phyloP scores from a whole-genome alignment of 306 rosid species.

The Fragaria nilgerrensis region DNA sequence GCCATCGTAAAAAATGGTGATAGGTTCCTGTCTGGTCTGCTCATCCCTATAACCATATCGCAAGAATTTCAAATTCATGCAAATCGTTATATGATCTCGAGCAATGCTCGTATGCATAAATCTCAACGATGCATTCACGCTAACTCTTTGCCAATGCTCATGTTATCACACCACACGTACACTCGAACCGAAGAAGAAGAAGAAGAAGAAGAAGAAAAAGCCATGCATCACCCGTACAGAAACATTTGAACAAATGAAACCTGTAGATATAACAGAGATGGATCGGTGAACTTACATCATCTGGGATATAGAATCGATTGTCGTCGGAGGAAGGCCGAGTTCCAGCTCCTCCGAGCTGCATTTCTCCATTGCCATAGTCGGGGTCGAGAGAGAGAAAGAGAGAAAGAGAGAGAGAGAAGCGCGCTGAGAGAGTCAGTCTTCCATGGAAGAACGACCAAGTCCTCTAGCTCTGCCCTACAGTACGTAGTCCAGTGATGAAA shows the following conservation, averaged over 20 bases:
- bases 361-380: neutral
- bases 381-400: neutral
- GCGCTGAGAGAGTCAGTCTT: neutral
- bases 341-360: neutral
- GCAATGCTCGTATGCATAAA: neutral
- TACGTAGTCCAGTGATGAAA: neutral
- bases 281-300: neutral
- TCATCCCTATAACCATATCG: slow-evolving; percentile 7
- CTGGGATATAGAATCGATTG: slow-evolving; percentile 1
- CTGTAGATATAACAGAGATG: neutral
- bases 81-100: neutral
- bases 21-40: slow-evolving; percentile 3
- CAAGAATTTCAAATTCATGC: neutral
- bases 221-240: neutral
- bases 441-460: neutral
- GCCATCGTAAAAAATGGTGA: slow-evolving; percentile 23
- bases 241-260: neutral
- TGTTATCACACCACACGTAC: too few relatives aligned
- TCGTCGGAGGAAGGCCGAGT: slow-evolving; percentile 2
- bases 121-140: neutral
- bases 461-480: neutral
- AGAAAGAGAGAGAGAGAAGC: neutral
- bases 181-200: too few relatives aligned
- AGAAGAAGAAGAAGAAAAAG: too few relatives aligned
- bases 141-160: too few relatives aligned